These are phyloP conservation scores for Cyberlindnera subsufficiens DNA, from an alignment of 805 yeast species.

Conservation along the genomic window DNA sequence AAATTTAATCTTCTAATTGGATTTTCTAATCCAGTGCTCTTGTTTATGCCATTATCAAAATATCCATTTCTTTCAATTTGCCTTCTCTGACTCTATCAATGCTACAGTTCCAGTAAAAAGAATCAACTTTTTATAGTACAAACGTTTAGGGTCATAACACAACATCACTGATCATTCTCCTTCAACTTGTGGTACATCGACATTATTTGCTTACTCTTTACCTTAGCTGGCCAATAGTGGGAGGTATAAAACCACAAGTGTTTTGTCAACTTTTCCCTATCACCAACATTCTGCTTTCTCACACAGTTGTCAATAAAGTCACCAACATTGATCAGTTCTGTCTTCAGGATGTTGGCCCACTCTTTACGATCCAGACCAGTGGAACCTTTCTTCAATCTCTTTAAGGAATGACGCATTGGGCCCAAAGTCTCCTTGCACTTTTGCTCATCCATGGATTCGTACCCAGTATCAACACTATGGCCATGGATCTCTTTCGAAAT, in stretches of 20 bases:
- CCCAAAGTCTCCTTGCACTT: constrained; percentile 55
- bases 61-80: no score
- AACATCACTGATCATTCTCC: constrained; percentile 1
- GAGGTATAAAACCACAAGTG: constrained; percentile 85
- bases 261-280: constrained; percentile 39
- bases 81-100: no score
- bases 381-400: constrained; percentile 63
- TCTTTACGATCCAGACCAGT: constrained; percentile 69
- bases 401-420: constrained; percentile 62
- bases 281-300: constrained; percentile 19
- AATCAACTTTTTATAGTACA: background rate
- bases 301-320: constrained; percentile 51
- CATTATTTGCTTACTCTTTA: constrained; percentile 63
- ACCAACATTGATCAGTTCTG: constrained; percentile 68
- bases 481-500: background rate
- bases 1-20: no score
- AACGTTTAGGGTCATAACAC: background rate
- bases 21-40: no score
- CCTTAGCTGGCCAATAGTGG: constrained; percentile 83
- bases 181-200: constrained; percentile 70
- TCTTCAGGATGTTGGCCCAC: constrained; percentile 67
- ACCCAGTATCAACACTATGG: constrained; percentile 39
- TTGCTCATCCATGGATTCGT: constrained; percentile 74
- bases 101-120: background rate
- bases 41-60: no score